phyloP scores from a whole-genome alignment of 2,329 filamentous ascomycete species.

The Ceratocystis diversiconidia region DNA sequence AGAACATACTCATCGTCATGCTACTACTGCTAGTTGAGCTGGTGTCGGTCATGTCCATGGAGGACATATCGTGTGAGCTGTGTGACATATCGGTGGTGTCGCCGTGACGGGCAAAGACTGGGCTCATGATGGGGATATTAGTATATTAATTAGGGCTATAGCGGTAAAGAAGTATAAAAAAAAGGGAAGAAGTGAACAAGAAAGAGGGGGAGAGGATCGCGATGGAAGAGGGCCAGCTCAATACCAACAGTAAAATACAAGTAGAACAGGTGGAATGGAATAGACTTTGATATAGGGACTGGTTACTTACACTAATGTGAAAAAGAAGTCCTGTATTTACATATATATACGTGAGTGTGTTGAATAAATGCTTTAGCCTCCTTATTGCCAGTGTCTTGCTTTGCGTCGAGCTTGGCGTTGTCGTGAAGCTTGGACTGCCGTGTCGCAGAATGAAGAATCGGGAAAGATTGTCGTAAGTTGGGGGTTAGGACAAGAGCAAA shows the following conservation, averaged over 20 bases:
- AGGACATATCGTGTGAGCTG: background rate
- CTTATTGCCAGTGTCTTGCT: background rate
- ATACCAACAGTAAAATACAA: background rate
- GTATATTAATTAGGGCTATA: background rate
- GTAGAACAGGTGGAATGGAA: background rate
- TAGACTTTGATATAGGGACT: background rate
- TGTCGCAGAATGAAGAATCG: background rate
- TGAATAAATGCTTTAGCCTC: no score
- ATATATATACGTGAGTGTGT: background rate
- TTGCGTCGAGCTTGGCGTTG: conserved; percentile 2
- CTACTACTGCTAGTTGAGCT: background rate
- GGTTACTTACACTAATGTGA: background rate
- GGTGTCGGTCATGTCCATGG: conserved; percentile 15
- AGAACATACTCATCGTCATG: conserved; percentile 37
- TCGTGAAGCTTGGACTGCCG: background rate
- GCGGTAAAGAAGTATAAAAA: background rate
- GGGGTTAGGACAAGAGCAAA: conserved; percentile 5
- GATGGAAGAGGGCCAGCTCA: background rate
- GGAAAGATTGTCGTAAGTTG: conserved; percentile 1
- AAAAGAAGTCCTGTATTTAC: no score
- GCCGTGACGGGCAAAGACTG: conserved; percentile 11
- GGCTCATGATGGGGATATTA: conserved; percentile 7
- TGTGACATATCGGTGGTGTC: background rate
- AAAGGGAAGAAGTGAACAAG: background rate
- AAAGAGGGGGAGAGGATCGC: background rate